Conservation (phyloP, 495 filamentous ascomycete species). For the Neurospora sp. region DNA sequence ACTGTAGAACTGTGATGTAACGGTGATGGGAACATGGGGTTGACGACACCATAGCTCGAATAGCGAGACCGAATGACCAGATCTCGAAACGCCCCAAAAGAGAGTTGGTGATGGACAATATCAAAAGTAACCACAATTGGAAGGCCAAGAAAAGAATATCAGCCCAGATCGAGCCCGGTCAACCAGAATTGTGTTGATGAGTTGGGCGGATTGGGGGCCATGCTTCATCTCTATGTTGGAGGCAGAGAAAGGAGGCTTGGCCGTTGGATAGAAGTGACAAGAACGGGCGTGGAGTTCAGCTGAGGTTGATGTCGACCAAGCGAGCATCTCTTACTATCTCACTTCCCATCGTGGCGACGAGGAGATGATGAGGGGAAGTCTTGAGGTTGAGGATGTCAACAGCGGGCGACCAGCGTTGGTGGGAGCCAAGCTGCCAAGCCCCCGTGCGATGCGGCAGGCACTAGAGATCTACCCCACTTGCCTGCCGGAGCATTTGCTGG, state of each 20-base stretch:
- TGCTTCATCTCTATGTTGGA: slow-evolving; percentile 5
- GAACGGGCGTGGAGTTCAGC: background rate
- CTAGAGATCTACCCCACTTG: background rate
- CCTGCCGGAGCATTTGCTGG: background rate
- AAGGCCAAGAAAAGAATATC: background rate
- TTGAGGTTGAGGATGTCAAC: background rate
- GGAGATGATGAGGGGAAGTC: background rate
- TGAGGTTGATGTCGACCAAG: background rate
- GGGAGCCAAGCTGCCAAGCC: background rate
- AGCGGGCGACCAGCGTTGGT: no score
- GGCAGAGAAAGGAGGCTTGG: slow-evolving; percentile 8
- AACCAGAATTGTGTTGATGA: background rate
- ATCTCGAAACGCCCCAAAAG: background rate
- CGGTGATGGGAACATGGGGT: background rate
- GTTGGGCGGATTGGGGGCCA: slow-evolving; percentile 13
- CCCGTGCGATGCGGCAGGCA: background rate
- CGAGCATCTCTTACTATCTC: background rate
- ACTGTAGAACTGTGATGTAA: background rate
- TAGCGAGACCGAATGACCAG: background rate
- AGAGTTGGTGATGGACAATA: background rate
- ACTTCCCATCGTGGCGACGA: background rate
- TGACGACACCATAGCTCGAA: background rate
- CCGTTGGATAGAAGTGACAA: background rate
- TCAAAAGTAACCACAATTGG: background rate
- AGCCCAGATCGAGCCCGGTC: background rate